A percentile compares a stretch with the other conserved stretches of the same genome.
phyloP scores from a whole-genome alignment of 768 basidiomycete genomes.

The Leccinum disarticulatum region DNA sequence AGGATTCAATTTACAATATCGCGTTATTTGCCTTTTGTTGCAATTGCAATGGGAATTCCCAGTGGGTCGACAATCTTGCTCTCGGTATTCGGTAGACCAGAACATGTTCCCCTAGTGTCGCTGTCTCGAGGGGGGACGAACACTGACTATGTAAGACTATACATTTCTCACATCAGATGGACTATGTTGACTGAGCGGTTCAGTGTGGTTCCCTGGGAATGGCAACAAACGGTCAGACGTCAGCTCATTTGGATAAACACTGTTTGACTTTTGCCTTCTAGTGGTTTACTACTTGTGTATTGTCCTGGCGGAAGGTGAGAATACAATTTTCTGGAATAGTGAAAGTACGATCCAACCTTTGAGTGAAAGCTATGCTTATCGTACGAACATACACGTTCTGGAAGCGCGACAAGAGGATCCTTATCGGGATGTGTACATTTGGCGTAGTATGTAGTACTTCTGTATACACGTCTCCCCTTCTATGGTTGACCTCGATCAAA shows the following conservation, averaged over 20 bases:
- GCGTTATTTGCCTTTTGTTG: constrained; percentile 24
- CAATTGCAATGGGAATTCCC: constrained; percentile 14
- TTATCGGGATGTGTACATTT: constrained; percentile 14
- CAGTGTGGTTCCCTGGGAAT: constrained; percentile 16
- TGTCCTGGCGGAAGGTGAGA: constrained; percentile 19
- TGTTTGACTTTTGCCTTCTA: neutral
- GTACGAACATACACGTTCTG: constrained; percentile 23
- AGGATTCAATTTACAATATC: constrained; percentile 19
- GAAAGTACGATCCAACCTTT: neutral
- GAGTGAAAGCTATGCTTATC: constrained; percentile 14
- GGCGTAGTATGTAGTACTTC: constrained; percentile 7
- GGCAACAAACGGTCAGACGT: constrained; percentile 7
- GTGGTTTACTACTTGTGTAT: constrained; percentile 17
- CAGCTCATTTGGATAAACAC: neutral
- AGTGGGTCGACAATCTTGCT: constrained; percentile 2
- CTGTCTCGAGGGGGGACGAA: neutral
- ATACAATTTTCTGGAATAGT: neutral
- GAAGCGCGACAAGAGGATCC: constrained; percentile 17
- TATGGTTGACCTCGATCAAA: neutral
- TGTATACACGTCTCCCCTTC: neutral
- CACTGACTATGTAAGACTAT: constrained; percentile 8
- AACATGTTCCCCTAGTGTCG: constrained; percentile 5
- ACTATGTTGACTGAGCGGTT: neutral
- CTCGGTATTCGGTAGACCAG: neutral
- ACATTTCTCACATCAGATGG: neutral